Percentiles rank a stretch among this genome's conserved stretches.
Evolutionary conservation across 1,139 yeast genomes (phyloP).

Genomic region (Pichia terricola): DNA sequence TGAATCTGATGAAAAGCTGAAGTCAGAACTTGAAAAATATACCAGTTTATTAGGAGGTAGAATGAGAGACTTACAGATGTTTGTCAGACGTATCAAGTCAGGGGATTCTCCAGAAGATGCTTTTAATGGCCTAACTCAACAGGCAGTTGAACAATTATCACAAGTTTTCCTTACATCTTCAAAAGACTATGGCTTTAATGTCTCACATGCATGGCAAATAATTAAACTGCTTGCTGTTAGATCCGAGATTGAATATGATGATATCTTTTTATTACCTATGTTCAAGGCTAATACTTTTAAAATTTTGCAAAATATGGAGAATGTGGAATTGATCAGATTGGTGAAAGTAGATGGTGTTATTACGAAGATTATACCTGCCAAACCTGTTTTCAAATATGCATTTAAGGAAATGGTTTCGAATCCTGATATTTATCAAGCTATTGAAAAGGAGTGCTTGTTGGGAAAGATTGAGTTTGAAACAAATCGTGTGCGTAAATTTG

Average conservation of each 20-base stretch:
- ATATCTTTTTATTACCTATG: slow-evolving; percentile 49
- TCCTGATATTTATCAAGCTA: slow-evolving; percentile 42
- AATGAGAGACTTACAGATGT: slow-evolving; percentile 86
- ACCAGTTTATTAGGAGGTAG: slow-evolving; percentile 85
- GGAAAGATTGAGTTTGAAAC: slow-evolving; percentile 51
- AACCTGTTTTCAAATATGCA: slow-evolving; percentile 79
- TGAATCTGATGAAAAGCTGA: slow-evolving; percentile 13
- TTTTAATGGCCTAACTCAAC: slow-evolving; percentile 65
- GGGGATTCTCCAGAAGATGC: slow-evolving; percentile 82
- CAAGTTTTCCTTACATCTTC: slow-evolving; percentile 52
- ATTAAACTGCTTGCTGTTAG: slow-evolving; percentile 51
- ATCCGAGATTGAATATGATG: slow-evolving; percentile 39
- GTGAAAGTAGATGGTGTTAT: slow-evolving; percentile 69
- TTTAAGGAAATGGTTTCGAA: slow-evolving; percentile 58
- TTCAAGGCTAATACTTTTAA: slow-evolving; percentile 51
- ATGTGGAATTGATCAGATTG: slow-evolving; percentile 63
- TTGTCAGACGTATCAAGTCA: slow-evolving; percentile 74
- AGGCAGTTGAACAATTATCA: slow-evolving; percentile 80
- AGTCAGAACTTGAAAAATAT: slow-evolving; percentile 38
- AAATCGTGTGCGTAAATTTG: slow-evolving; percentile 53
- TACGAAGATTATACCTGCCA: slow-evolving; percentile 59
- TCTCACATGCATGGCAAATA: slow-evolving; percentile 84
- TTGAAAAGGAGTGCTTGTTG: slow-evolving; percentile 55
- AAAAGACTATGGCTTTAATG: slow-evolving; percentile 40
- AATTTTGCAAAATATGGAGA: slow-evolving; percentile 64